Percentiles rank a stretch among this genome's conserved stretches.
These are phyloP conservation scores for Ophiostoma piceae DNA, from an alignment of 2,329 filamentous ascomycete genomes.

Conservation along the genomic window DNA sequence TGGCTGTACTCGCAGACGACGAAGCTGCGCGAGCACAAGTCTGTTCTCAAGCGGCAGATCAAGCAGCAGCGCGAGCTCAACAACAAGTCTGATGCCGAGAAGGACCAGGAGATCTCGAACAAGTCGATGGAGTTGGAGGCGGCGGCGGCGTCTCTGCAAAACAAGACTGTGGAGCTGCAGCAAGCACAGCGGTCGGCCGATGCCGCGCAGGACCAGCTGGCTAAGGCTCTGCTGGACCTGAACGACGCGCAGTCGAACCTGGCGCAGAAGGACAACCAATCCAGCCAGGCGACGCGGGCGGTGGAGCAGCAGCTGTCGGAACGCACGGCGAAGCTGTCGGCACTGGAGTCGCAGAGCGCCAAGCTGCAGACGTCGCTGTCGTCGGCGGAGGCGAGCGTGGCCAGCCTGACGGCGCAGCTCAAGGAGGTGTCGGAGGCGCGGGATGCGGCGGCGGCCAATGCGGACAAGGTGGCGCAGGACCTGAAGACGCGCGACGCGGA, in stretches of 20 bases:
- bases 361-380: conserved; percentile 39
- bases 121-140: conserved; percentile 54
- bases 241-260: conserved; percentile 34
- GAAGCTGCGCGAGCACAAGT: conserved; percentile 77
- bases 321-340: conserved; percentile 34
- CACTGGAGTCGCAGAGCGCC: conserved; percentile 31
- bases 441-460: conserved; percentile 30
- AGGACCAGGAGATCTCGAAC: conserved; percentile 58
- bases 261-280: conserved; percentile 23
- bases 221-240: conserved; percentile 45
- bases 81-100: conserved; percentile 71
- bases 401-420: conserved; percentile 37
- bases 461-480: conserved; percentile 40
- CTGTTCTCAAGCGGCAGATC: conserved; percentile 82
- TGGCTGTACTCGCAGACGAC: conserved; percentile 73
- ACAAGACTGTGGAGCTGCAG: conserved; percentile 52
- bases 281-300: conserved; percentile 25
- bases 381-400: conserved; percentile 38
- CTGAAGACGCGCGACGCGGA: conserved; percentile 48
- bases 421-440: conserved; percentile 30
- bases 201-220: conserved; percentile 46
- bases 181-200: conserved; percentile 36
- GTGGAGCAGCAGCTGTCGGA: conserved; percentile 26
- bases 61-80: conserved; percentile 93
- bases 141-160: conserved; percentile 57